Conservation (phyloP, 108 stramenopile species). For the Aurantiochytrium sp. region DNA sequence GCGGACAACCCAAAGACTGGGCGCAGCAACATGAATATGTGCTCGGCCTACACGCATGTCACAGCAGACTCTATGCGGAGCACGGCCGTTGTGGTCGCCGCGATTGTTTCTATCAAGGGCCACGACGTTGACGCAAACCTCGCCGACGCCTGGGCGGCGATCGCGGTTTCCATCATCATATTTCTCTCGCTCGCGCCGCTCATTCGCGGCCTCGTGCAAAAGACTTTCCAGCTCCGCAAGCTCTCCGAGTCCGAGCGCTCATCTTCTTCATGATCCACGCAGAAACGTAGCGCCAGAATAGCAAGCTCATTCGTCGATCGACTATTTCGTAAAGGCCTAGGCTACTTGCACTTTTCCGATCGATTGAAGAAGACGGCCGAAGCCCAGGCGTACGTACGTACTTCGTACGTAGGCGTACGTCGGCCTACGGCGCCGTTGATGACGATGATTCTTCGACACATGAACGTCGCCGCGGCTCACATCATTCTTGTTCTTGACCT, state of each 20-base stretch:
- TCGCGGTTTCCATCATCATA: slow-evolving; percentile 2
- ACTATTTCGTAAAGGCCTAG: too few species aligned
- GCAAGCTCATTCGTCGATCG: too few species aligned
- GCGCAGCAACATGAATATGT: slow-evolving; percentile 27
- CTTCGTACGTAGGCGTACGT: too few species aligned
- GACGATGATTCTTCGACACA: too few species aligned
- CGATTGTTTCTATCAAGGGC: background rate
- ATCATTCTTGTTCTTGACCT: too few species aligned
- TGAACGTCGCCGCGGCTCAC: too few species aligned
- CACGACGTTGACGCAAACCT: background rate
- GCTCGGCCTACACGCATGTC: slow-evolving; percentile 30
- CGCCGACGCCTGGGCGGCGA: slow-evolving; percentile 25
- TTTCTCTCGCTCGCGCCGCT: background rate
- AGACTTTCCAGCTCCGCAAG: background rate
- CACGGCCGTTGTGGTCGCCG: background rate
- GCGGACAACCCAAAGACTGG: background rate
- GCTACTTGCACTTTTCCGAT: too few species aligned
- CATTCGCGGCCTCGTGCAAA: background rate
- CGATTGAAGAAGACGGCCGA: too few species aligned
- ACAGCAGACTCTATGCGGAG: slow-evolving; percentile 7
- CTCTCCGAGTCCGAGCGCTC: background rate
- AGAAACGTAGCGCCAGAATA: too few species aligned
- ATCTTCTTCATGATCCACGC: too few species aligned
- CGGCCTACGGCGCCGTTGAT: too few species aligned
- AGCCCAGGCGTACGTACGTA: too few species aligned